Evolutionary conservation across 2,329 filamentous ascomycete species (phyloP).

Genomic region (Arthrinium puccinioides): DNA sequence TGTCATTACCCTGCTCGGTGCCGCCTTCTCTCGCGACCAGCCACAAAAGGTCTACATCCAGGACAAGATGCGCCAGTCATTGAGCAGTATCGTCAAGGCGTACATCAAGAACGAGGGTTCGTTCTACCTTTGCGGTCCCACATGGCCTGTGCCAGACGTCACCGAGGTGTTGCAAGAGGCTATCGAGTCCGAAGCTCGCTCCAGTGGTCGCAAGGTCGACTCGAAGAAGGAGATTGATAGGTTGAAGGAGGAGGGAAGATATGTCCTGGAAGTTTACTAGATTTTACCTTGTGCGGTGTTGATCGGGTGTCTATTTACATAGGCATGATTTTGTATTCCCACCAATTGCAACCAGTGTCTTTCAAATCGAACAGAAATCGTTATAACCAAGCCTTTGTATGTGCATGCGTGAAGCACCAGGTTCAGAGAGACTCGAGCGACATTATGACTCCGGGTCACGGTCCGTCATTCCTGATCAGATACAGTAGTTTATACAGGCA

Average conservation of each 20-base stretch:
- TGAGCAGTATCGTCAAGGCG: slow-evolving; percentile 74
- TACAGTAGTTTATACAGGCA: too few relatives aligned
- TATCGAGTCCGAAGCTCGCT: slow-evolving; percentile 67
- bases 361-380: background rate
- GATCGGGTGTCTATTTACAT: background rate
- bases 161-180: slow-evolving; percentile 92
- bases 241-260: slow-evolving; percentile 89
- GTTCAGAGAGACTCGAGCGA: too few relatives aligned
- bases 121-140: slow-evolving; percentile 97
- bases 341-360: background rate
- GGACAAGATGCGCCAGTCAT: slow-evolving; percentile 88
- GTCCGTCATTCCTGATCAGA: too few relatives aligned
- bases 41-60: slow-evolving; percentile 99
- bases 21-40: slow-evolving; percentile 94
- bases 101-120: slow-evolving; percentile 84
- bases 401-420: too few relatives aligned
- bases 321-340: background rate
- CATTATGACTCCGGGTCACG: too few relatives aligned
- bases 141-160: slow-evolving; percentile 97
- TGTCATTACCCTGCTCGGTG: slow-evolving; percentile 87
- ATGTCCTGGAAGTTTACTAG: slow-evolving; percentile 96
- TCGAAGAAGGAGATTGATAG: slow-evolving; percentile 88
- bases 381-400: too few relatives aligned
- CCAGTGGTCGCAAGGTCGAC: slow-evolving; percentile 72
- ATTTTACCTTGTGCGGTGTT: background rate